Conservation (phyloP, 352 stramenopile species). For the Phytophthora hybrid region DNA sequence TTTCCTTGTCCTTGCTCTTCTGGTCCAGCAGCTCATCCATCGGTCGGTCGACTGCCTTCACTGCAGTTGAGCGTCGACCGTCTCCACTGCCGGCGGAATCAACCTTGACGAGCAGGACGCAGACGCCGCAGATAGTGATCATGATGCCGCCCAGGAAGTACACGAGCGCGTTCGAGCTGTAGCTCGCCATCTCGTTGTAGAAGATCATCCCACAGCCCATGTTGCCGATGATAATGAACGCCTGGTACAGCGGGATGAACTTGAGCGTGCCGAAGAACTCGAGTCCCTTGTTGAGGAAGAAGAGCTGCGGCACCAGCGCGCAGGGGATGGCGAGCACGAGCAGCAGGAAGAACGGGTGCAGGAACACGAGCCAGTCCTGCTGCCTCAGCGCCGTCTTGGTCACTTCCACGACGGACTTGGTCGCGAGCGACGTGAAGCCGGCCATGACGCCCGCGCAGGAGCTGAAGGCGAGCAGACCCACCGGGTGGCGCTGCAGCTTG, state of each 20-base stretch:
- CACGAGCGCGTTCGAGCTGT: conserved; percentile 50
- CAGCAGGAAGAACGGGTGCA: conserved; percentile 78
- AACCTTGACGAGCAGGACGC: conserved; percentile 68
- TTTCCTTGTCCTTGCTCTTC: conserved; percentile 23
- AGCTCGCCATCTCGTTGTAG: conserved; percentile 82
- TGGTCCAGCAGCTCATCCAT: conserved; percentile 40
- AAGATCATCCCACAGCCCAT: conserved; percentile 80
- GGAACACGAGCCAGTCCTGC: conserved; percentile 53
- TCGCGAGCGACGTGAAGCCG: conserved; percentile 79
- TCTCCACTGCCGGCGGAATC: conserved; percentile 30
- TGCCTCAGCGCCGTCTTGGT: conserved; percentile 52
- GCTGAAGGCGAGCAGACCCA: conserved; percentile 73
- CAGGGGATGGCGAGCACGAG: conserved; percentile 66
- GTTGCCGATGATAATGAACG: conserved; percentile 86
- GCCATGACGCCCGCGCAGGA: conserved; percentile 82
- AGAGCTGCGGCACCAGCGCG: conserved; percentile 72
- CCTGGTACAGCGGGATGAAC: conserved; percentile 85
- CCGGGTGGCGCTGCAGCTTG: conserved; percentile 59
- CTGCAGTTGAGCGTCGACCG: conserved; percentile 16
- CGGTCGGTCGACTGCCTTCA: conserved; percentile 35
- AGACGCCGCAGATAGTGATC: conserved; percentile 71
- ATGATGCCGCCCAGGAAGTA: conserved; percentile 64
- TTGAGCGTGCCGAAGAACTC: conserved; percentile 84
- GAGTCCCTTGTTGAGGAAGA: conserved; percentile 83
- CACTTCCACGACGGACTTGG: conserved; percentile 78